Conservation (phyloP, 257 asterid genomes). For the Coffea eugenioides region DNA sequence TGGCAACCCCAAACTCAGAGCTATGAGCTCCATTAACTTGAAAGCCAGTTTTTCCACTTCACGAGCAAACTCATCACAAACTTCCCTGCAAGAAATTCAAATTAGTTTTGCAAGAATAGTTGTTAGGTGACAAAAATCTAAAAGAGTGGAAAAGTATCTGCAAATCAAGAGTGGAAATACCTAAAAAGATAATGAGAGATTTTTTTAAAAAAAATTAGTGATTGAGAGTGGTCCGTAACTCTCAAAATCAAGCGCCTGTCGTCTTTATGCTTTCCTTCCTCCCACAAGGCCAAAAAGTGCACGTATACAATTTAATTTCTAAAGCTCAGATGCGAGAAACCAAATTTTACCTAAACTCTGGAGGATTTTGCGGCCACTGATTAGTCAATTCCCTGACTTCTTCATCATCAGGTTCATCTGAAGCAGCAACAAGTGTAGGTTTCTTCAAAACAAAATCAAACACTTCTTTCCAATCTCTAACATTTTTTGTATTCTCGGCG, state of each 20-base stretch:
- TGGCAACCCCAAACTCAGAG: conserved; percentile 52
- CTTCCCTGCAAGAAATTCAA: conserved; percentile 40
- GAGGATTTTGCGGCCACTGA: conserved; percentile 11
- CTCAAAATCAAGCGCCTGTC: no score
- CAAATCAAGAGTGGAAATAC: no score
- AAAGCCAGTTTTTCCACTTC: conserved; percentile 48
- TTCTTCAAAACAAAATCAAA: conserved; percentile 52
- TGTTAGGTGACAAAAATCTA: not conserved
- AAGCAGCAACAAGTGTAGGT: conserved; percentile 43
- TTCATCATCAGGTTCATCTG: conserved; percentile 45
- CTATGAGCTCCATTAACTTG: conserved; percentile 53
- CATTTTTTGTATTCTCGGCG: conserved; percentile 62
- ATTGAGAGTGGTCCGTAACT: no score
- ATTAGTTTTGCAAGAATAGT: not conserved
- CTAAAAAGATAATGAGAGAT: no score
- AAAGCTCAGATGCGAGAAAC: not conserved
- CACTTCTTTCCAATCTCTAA: conserved; percentile 78
- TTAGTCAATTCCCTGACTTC: conserved; percentile 33
- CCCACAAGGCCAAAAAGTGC: no score
- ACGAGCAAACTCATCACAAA: conserved; percentile 47
- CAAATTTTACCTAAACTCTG: conserved; percentile 7
- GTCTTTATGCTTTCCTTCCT: no score
- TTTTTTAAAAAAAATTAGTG: no score
- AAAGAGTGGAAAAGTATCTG: no score
- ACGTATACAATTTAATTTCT: not conserved